These are phyloP conservation scores for Tricholoma sp. DNA, from an alignment of 768 basidiomycete species.

Conservation along the genomic window DNA sequence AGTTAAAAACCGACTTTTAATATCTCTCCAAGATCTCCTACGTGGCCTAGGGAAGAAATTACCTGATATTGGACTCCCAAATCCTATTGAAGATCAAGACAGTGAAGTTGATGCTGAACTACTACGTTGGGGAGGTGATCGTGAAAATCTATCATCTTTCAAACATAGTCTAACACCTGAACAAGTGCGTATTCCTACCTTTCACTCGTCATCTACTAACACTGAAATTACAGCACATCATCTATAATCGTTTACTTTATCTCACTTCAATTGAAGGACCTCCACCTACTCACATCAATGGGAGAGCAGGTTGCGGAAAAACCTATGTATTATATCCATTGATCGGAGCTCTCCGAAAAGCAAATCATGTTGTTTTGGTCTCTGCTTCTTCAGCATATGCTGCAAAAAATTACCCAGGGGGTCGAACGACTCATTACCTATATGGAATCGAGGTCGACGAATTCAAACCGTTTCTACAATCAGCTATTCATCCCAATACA, in stretches of 20 bases:
- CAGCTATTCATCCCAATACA: not conserved
- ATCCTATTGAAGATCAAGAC: not conserved
- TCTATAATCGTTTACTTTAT: constrained; percentile 7
- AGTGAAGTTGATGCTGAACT: not conserved
- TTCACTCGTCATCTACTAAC: not conserved
- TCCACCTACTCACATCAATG: constrained; percentile 29
- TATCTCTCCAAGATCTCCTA: not conserved
- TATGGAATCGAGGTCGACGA: constrained; percentile 29
- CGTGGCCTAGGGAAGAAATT: not conserved
- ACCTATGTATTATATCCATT: constrained; percentile 31
- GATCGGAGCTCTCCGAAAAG: constrained; percentile 23
- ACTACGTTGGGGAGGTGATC: not conserved
- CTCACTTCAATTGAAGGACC: constrained; percentile 4
- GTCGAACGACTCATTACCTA: constrained; percentile 31
- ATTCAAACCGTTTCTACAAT: not conserved
- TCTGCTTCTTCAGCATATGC: constrained; percentile 36
- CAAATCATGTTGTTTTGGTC: constrained; percentile 25
- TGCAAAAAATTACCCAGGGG: constrained; percentile 32
- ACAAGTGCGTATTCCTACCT: constrained; percentile 9
- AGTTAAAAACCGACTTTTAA: not conserved
- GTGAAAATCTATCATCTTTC: not conserved
- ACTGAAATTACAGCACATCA: not conserved
- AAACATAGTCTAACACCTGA: constrained; percentile 1
- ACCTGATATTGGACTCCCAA: not conserved
- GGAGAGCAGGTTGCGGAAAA: constrained; percentile 37